Evolutionary conservation across 148 eudicot species (phyloP), one percentile per base, ranked within the genome.

Genomic region (Polygonum maritimum): DNA sequence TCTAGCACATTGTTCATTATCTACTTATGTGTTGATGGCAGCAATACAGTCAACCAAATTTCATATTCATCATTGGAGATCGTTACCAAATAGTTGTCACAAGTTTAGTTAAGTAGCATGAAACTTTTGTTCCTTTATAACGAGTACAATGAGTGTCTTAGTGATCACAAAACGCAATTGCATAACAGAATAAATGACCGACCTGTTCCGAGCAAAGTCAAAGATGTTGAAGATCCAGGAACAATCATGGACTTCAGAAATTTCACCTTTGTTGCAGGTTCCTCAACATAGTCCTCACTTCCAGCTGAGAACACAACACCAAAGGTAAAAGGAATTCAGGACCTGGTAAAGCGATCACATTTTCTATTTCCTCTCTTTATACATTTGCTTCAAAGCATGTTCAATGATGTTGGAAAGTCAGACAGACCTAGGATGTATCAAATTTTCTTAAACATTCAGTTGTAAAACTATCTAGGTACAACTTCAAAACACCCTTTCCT

Each of bases 151-250:
- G 3, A 48, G 55, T 74, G 33, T 49, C 60, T 33, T 33, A 33
- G 31, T 1, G 18, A 11, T 72, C 51, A 44, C 16, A 44, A 21
- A 19, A 40, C 18, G 26, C 47, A 54, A 54, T 2, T 54, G 39
- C 55, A 31, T 26, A 12, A 1, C 11, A 41, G 22, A 74, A 48
- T 60, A 67, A 7, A 69, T 21, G 74, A 77, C 89, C 81, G 76
- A 94, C 97, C 98, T 22, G 88, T 90, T 81, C 97, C 97, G 65
- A 94, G 88, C 81, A 94, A 87, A 39, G 93, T 86, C 79, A 92
- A 84, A 35, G 91, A 81, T 71, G 78, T 88, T 54, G 96, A 90
- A 79, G 94, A 95, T 63, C 93, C 96, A 60, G 98, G 96, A 76
- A 87, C 83, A 81, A 73, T 79, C 78, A 92, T 44, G 67, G 87